Evolutionary conservation across 345 rosid species (phyloP).

Genomic region (Erysimum cheiranthoides): DNA sequence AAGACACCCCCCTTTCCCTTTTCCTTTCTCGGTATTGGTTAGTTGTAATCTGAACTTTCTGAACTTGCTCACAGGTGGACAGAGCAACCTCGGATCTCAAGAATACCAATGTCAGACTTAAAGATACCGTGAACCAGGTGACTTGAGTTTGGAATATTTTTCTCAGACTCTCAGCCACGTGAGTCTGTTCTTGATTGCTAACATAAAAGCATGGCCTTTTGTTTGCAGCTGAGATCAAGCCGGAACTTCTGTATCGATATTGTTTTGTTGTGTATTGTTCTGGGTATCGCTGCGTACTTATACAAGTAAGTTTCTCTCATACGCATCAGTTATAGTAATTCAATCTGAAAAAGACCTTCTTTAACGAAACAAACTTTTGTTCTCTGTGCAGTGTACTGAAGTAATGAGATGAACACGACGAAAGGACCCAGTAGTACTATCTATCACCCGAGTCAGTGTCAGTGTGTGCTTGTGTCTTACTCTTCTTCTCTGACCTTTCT

Average conservation of each 20-base stretch:
- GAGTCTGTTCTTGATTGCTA: constrained; percentile 25
- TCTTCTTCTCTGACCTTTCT: constrained; percentile 27
- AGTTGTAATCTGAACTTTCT: constrained; percentile 27
- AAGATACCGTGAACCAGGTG: constrained; percentile 95
- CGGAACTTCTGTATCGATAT: constrained; percentile 98
- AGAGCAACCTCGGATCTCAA: constrained; percentile 91
- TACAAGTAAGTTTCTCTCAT: constrained; percentile 80
- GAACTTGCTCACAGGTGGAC: constrained; percentile 68
- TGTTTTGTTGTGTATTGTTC: constrained; percentile 77
- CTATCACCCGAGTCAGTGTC: constrained; percentile 28
- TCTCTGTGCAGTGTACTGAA: constrained; percentile 67
- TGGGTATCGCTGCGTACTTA: constrained; percentile 97
- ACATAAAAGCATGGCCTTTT: constrained; percentile 23
- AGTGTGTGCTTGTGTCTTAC: constrained; percentile 29
- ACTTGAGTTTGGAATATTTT: constrained; percentile 34
- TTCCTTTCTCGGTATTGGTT: constrained; percentile 11
- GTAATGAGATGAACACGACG: constrained; percentile 49
- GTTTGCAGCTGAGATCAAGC: constrained; percentile 93
- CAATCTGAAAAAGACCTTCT: constrained; percentile 10
- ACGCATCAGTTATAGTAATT: constrained; percentile 3
- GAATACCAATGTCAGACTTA: constrained; percentile 96
- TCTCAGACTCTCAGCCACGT: constrained; percentile 15
- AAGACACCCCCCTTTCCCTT: background rate
- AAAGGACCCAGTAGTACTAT: constrained; percentile 29
- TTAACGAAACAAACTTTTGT: constrained; percentile 20